Evolutionary conservation across 805 yeast species (phyloP), one percentile per base, ranked within the genome.

Genomic region (Pichia manshurica): DNA sequence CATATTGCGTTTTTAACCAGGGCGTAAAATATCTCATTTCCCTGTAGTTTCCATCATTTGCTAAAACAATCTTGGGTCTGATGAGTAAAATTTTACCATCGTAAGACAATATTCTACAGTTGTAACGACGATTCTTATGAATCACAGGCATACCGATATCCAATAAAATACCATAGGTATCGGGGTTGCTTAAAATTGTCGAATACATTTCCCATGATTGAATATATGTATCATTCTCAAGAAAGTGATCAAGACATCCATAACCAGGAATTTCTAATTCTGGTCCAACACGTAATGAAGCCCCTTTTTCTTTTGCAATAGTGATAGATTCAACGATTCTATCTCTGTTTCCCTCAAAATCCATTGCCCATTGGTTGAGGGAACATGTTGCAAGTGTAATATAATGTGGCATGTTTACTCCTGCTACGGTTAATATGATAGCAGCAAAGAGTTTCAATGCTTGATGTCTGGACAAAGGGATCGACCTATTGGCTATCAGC

Each of bases 21-120:
- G 98, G 96, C 0, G 96, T 87, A 66, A 93, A 93, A 64, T 82
- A 88, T 58, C 99, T 77, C 98, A 93, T 90, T 65, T 93, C 99
- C 44, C 99, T 78, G 68, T 95, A 93, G 63, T 93, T 93, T 0
- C 99, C 99, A 68, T 93, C 99, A 62, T 93, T 95, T 16, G 98
- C 98, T 44, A 93, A 74, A 78, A 89, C 83, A 39, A 93, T 61
- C 63, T 93, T 93, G 16, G 99, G 99, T 58, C 98, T 78, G 56
- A 93, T 91, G 55, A 91, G 72, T 39, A 90, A 66, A 47, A 93
- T 85, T 59, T 79, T 71, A 32, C 90, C 88, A 67, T 89, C 81
- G 62, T 79, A 77, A 2, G 96, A 84, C 37, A 93, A 66, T 39
- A 93, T 69, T 52, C 99, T 80, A 70, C 98, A 93, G 62, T 93